A percentile compares a stretch with the other conserved stretches of the same genome.
phyloP scores from a whole-genome alignment of 176 grass and related monocot species.

The Cocos nucifera region DNA sequence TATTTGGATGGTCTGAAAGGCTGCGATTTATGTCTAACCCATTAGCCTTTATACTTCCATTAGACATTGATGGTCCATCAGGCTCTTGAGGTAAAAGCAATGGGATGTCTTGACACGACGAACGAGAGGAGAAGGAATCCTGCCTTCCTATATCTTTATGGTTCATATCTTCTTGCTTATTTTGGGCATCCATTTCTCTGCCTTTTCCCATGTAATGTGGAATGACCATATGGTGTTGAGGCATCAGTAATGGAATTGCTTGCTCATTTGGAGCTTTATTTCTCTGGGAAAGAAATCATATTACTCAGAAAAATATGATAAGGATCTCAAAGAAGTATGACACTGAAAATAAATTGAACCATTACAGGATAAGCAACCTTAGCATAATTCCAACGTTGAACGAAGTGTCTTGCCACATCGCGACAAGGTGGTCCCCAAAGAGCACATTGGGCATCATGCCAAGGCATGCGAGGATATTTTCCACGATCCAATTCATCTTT shows the following conservation, averaged over 20 bases:
- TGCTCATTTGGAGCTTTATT: conserved; percentile 77
- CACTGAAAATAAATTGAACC: not conserved
- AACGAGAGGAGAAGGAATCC: conserved; percentile 23
- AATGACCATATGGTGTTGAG: conserved; percentile 87
- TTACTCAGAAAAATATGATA: not conserved
- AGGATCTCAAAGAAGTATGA: not conserved
- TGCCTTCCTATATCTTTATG: conserved; percentile 26
- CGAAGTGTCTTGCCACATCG: conserved; percentile 81
- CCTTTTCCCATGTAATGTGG: conserved; percentile 66
- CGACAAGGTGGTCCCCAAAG: conserved; percentile 68
- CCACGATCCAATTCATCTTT: conserved; percentile 73
- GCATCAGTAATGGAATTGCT: conserved; percentile 76
- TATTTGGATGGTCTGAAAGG: conserved; percentile 22
- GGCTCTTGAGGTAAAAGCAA: conserved; percentile 63
- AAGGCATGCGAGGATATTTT: conserved; percentile 89
- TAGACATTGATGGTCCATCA: conserved; percentile 17
- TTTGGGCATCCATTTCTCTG: conserved; percentile 29
- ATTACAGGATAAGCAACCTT: conserved; percentile 38
- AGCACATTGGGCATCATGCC: conserved; percentile 87
- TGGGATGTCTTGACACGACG: conserved; percentile 66
- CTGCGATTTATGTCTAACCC: conserved; percentile 17
- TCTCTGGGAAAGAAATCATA: conserved; percentile 34
- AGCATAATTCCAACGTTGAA: conserved; percentile 84
- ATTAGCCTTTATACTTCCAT: conserved; percentile 32
- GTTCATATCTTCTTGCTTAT: conserved; percentile 18